Evolutionary conservation across 768 basidiomycete genomes (phyloP).

Genomic region (Lanmaoa rubissima): DNA sequence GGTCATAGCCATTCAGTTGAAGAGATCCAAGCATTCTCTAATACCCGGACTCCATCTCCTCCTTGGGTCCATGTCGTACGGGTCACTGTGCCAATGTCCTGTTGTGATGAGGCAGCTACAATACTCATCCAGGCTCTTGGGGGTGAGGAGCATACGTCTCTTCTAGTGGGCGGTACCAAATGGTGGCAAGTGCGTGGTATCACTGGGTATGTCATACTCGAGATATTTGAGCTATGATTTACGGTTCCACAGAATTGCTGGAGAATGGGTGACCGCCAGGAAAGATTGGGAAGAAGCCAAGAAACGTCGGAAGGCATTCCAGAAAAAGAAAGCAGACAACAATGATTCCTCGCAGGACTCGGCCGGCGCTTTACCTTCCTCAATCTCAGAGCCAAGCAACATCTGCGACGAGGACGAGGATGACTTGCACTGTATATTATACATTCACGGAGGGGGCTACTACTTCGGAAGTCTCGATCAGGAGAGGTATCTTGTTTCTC

Average conservation of each 20-base stretch:
- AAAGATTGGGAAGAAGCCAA: slow-evolving; percentile 79
- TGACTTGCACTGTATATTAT: slow-evolving; percentile 81
- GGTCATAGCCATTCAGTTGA: slow-evolving; percentile 73
- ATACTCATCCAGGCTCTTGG: slow-evolving; percentile 77
- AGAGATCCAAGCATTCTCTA: slow-evolving; percentile 76
- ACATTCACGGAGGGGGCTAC: slow-evolving; percentile 81
- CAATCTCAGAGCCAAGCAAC: slow-evolving; percentile 33
- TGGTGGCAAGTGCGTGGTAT: slow-evolving; percentile 97
- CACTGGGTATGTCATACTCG: slow-evolving; percentile 54
- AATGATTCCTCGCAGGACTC: slow-evolving; percentile 11
- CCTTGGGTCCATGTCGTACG: slow-evolving; percentile 79
- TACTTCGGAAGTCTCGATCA: slow-evolving; percentile 82
- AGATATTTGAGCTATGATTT: slow-evolving; percentile 13
- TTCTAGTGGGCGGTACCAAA: slow-evolving; percentile 82
- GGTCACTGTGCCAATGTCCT: slow-evolving; percentile 68
- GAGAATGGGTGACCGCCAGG: slow-evolving; percentile 83
- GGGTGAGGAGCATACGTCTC: slow-evolving; percentile 70
- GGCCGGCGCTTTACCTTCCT: slow-evolving; percentile 15
- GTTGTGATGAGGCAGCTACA: slow-evolving; percentile 71
- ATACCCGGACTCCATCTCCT: slow-evolving; percentile 79
- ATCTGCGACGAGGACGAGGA: slow-evolving; percentile 72
- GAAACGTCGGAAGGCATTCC: slow-evolving; percentile 49
- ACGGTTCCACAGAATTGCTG: slow-evolving; percentile 57
- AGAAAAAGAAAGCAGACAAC: slow-evolving; percentile 30
- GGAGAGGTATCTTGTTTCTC: slow-evolving; percentile 47